phyloP scores from a whole-genome alignment of 768 basidiomycete species.

The Boletus reticulatus region DNA sequence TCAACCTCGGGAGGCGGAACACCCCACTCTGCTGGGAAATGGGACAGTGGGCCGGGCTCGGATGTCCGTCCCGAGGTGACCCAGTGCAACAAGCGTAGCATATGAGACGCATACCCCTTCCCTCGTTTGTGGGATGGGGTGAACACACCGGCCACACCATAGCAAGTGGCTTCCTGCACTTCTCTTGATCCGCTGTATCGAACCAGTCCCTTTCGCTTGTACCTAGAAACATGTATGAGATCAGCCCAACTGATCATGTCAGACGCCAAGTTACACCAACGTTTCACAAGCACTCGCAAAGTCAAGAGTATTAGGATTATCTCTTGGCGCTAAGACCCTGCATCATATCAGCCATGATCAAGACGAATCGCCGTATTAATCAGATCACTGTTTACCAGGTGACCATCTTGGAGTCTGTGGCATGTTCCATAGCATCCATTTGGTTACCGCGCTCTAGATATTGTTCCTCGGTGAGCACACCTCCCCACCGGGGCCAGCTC shows the following conservation, averaged over 20 bases:
- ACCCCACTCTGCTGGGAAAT: too few species aligned
- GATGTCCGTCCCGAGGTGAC: too few species aligned
- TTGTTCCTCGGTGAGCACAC: conserved; percentile 40
- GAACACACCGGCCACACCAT: too few species aligned
- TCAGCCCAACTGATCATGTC: not conserved
- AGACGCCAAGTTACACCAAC: not conserved
- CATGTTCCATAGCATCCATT: conserved; percentile 43
- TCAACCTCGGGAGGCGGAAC: too few species aligned
- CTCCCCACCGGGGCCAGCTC: conserved; percentile 43
- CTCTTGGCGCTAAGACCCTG: conserved; percentile 56
- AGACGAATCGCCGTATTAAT: not conserved
- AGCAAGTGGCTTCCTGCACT: too few species aligned
- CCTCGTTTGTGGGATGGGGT: too few species aligned
- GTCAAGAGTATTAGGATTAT: conserved; percentile 37
- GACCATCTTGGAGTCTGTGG: conserved; percentile 42
- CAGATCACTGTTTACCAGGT: conserved; percentile 41
- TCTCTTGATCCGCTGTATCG: too few species aligned
- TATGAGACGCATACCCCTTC: too few species aligned
- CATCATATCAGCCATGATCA: not conserved
- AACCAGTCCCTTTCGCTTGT: too few species aligned
- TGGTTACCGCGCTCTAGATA: conserved; percentile 42
- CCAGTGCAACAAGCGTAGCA: too few species aligned
- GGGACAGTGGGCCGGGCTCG: too few species aligned
- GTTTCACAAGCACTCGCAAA: conserved; percentile 3
- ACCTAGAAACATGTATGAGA: too few species aligned